These are phyloP conservation scores for Microbotryomycetes sp. DNA, from an alignment of 1,284 basidiomycete species.

Conservation along the genomic window DNA sequence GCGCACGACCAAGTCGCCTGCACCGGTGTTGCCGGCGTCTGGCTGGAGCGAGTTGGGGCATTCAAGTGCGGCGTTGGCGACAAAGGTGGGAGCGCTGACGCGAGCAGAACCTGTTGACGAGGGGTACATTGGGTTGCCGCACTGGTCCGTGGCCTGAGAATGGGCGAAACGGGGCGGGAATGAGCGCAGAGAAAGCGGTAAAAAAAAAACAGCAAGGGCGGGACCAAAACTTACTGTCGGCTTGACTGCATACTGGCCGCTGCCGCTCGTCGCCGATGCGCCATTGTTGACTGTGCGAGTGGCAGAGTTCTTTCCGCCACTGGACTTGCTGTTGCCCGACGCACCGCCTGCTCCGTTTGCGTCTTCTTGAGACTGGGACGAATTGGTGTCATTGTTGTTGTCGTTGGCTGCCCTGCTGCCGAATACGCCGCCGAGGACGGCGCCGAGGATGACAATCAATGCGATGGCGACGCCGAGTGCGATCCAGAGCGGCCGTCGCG, in stretches of 20 bases:
- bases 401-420: neutral
- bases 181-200: too few relatives aligned
- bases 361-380: neutral
- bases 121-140: conserved; percentile 34
- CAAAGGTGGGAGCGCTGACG: conserved; percentile 57
- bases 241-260: neutral
- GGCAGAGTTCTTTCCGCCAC: neutral
- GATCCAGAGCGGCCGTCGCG: neutral
- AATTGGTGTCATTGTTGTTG: neutral
- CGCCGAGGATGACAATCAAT: conserved; percentile 3
- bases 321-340: neutral
- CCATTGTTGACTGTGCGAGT: neutral
- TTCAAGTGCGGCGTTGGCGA: conserved; percentile 60
- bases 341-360: neutral
- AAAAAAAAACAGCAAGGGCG: too few relatives aligned
- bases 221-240: neutral
- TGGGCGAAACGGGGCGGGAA: too few relatives aligned
- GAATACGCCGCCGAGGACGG: conserved; percentile 8
- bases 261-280: neutral
- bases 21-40: conserved; percentile 44
- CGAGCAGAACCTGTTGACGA: conserved; percentile 63
- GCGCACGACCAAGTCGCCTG: conserved; percentile 47
- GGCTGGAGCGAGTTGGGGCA: too few relatives aligned
- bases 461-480: neutral
- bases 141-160: conserved; percentile 1